Evolutionary conservation across 495 filamentous ascomycete genomes (phyloP), one percentile per base, ranked within the genome.

Genomic region (Aspergillus leporis): DNA sequence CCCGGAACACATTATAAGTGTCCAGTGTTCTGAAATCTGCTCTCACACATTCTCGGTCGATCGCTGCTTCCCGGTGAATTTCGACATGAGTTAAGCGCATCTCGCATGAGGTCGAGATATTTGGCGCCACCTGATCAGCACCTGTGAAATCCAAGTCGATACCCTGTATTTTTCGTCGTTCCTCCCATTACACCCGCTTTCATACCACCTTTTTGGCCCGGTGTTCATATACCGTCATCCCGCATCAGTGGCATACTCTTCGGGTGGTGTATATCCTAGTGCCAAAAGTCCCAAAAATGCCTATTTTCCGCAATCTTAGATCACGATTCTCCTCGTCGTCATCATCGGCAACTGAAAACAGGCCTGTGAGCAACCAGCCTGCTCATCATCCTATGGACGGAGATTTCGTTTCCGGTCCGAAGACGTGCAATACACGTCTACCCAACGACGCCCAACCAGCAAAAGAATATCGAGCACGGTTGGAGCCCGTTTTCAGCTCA

Each of bases 381-480:
- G 19, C 34, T 8, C 10, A 16, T 22, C 18, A 23, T 22, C 21
- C 43, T 47, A 34, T 28, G 21, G 28, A 36, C 18, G 16, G 51
- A 53, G 50, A 52, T 21, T 36, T 32, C 1, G 18, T 22, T 38
- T 5, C 50, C 31, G 10, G 28, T 18, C 9, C 12, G 8, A 21
- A 36, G 2, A 10, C 23, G 14, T 22, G 19, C 16, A 16, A 8
- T 6, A 4, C 19, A 18, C 21, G 16, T 51, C 9, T 34, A 40
- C 28, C 32, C 40, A 45, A 41, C 48, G 21, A 21, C 51, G 49
- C 49, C 56, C 56, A 52, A 58, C 30, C 18, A 16, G 14, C 40
- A 30, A 43, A 52, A 5, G 22, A 47, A 9, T 19, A 19, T 13
- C 31, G 38, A 32, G 54, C 54, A 38, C 43, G 21, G 21, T 16